phyloP scores from a whole-genome alignment of 306 rosid species.

The apple (Malus domestica) region DNA sequence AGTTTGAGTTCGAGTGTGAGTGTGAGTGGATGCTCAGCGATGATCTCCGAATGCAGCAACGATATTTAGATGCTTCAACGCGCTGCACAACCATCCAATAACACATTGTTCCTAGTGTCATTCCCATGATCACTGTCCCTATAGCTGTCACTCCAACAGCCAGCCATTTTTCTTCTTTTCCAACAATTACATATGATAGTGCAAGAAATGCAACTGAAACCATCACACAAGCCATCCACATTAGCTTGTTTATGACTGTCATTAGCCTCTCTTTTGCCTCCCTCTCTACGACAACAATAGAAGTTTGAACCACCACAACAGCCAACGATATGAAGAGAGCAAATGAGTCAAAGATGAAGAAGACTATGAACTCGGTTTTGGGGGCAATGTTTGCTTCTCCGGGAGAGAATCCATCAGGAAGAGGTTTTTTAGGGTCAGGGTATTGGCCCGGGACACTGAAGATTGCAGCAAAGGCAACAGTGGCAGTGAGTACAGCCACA shows the following conservation, averaged over 20 bases:
- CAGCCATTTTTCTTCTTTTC: slow-evolving; percentile 42
- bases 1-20: slow-evolving; percentile 11
- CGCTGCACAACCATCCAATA: slow-evolving; percentile 63
- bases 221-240: slow-evolving; percentile 79
- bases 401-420: slow-evolving; percentile 24
- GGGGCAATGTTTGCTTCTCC: slow-evolving; percentile 65
- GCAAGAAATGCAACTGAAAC: slow-evolving; percentile 73
- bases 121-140: slow-evolving; percentile 70
- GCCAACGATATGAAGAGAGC: slow-evolving; percentile 83
- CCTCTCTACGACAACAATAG: slow-evolving; percentile 60
- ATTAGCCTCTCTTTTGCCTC: slow-evolving; percentile 56
- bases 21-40: slow-evolving; percentile 32
- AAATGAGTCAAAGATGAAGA: slow-evolving; percentile 57
- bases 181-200: slow-evolving; percentile 66
- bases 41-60: slow-evolving; percentile 49
- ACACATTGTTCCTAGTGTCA: slow-evolving; percentile 65
- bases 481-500: slow-evolving; percentile 77
- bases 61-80: slow-evolving; percentile 45
- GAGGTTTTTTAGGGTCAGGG: neutral
- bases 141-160: slow-evolving; percentile 57
- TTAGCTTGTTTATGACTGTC: slow-evolving; percentile 66
- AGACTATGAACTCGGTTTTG: slow-evolving; percentile 30
- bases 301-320: slow-evolving; percentile 81
- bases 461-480: slow-evolving; percentile 80
- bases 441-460: slow-evolving; percentile 66